Evolutionary conservation across 1,139 yeast species (phyloP), one percentile per base, ranked within the genome.

Genomic region (Blastobotrys apis): DNA sequence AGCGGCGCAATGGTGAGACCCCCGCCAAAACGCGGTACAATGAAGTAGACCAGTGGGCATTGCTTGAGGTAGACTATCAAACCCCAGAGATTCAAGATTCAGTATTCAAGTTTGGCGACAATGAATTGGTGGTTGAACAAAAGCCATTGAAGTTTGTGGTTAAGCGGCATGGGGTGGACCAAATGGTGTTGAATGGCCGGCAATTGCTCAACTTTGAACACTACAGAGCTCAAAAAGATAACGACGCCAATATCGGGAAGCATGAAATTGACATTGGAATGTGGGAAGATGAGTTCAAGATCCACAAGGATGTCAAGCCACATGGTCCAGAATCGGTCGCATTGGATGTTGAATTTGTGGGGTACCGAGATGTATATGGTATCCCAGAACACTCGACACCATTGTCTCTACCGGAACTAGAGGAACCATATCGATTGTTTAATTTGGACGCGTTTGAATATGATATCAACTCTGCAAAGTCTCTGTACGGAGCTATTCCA

Each of bases 401-500:
- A 0, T 66, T 90, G 45, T 72, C 80, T 19, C 69, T 90, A 53
- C 75, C 78, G 44, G 33, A 36, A 5, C 9, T 12, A 5, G 36
- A 33, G 25, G 79, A 77, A 41, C 96, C 97, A 1, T 90, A 90
- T 64, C 72, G 97, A 37, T 67, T 90, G 36, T 90, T 67, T 69
- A 88, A 90, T 54, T 95, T 87, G 25, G 97, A 90, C 59, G 88
- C 88, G 34, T 90, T 90, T 62, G 96, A 88, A 64, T 90, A 90
- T 60, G 94, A 84, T 53, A 70, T 80, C 2, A 75, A 84, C 48
- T 81, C 94, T 22, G 77, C 80, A 45, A 71, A 82, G 68, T 86
- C 97, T 21, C 85, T 87, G 92, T 90, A 90, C 57, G 97, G 97
- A 1, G 71, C 94, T 0, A 85, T 90, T 55, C 97, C 97, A 2